Base-by-base conservation (phyloP, 2,329 filamentous ascomycete species). In the Pseudomassariella vexata region DNA sequence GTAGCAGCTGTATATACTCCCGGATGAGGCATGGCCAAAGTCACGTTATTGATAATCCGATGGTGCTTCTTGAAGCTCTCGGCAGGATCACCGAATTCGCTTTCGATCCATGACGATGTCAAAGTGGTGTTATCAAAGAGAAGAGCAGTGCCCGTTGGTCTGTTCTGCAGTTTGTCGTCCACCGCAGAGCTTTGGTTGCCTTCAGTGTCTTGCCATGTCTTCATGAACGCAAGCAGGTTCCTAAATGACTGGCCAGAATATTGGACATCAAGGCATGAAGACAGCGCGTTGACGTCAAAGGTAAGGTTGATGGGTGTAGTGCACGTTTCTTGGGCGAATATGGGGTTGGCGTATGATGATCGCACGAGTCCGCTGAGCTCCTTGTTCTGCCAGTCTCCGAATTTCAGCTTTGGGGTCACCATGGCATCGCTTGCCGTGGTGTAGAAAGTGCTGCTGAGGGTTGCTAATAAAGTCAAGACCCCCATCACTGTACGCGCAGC, bases 361-460 rank as follows among this genome's bases (percentile, higher is more conserved):
- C 62, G 61, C 1, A 87, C 76, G 3, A 67, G 56, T 1, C 79
- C 81, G 9, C 60, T 53, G 19, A 89, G 49, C 0, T 63, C 45
- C 34, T 48, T 63, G 2, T 53, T 37, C 24, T 79, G 56, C 60
- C 70, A 72, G 2, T 53, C 50, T 1, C 77, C 74, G 38, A 70
- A 72, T 32, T 70, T 77, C 6, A 90, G 64, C 46, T 84, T 82
- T 0, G 85, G 85, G 3, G 82, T 70, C 1, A 90, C 82, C 47
- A 90, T 63, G 7, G 83, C 79, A 40, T 86, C 81, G 0, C 82
- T 82, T 0, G 85, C 85, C 3, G 83, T 83, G 0, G 82, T 86
- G 50, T 89, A 92, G 5, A 90, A 67, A 46, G 82, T 77, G 0
- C 79, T 75, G 2, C 77, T 64, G 2, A 87, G 38, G 0, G 83